A percentile compares a stretch with the other conserved stretches of the same genome.
Evolutionary conservation across 2,329 filamentous ascomycete genomes (phyloP).

Genomic region (Aureobasidium subglaciale): DNA sequence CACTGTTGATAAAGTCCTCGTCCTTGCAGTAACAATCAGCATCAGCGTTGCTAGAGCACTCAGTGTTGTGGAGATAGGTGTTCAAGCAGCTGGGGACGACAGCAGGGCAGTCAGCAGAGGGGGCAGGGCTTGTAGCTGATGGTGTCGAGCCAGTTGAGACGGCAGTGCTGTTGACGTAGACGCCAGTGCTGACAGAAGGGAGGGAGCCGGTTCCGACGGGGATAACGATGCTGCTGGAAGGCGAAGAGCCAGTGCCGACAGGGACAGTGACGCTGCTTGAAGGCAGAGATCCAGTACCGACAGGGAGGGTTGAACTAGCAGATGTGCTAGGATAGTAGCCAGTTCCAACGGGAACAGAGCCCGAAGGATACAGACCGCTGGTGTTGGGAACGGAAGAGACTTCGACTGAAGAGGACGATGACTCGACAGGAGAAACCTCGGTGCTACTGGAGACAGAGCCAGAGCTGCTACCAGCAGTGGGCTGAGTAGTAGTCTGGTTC

Average conservation of each 20-base stretch:
- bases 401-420: neutral
- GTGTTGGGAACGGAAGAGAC: neutral
- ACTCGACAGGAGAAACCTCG: neutral
- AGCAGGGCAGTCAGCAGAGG: constrained; percentile 47
- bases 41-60: constrained; percentile 81
- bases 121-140: neutral
- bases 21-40: constrained; percentile 80
- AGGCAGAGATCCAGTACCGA: neutral
- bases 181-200: neutral
- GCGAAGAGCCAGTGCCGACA: neutral
- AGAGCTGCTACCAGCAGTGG: constrained; percentile 6
- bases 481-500: constrained; percentile 17
- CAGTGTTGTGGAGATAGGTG: constrained; percentile 71
- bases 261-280: neutral
- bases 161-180: constrained; percentile 4
- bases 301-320: no score
- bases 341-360: neutral
- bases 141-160: constrained; percentile 4
- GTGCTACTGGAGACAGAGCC: neutral
- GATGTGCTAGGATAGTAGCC: constrained; percentile 3
- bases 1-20: constrained; percentile 64
- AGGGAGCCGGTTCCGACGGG: constrained; percentile 9
- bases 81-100: constrained; percentile 84
- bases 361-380: constrained; percentile 1
- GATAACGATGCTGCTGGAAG: neutral